phyloP scores from a whole-genome alignment of 2,329 filamentous ascomycete species.

The Monilinia vaccinii-corymbosi region DNA sequence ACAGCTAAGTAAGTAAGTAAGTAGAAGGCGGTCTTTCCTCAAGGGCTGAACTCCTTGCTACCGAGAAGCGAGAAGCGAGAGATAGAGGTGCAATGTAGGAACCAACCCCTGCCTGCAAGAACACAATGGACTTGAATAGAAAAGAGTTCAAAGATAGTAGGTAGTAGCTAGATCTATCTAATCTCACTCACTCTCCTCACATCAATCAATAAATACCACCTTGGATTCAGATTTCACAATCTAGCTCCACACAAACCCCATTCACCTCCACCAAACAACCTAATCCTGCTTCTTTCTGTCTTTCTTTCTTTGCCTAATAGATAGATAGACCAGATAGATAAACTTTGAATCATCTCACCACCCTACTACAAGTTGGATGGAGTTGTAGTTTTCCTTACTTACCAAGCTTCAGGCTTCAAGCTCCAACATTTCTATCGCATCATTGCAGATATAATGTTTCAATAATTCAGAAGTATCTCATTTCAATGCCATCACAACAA shows the following conservation, averaged over 20 bases:
- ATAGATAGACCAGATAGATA: too few species aligned
- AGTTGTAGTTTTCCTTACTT: too few species aligned
- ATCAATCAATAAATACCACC: too few species aligned
- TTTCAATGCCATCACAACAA: background rate
- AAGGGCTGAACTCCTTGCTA: background rate
- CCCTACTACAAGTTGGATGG: too few species aligned
- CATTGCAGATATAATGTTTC: background rate
- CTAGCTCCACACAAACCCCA: background rate
- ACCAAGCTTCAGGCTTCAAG: background rate
- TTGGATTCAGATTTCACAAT: too few species aligned
- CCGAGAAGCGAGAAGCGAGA: too few species aligned
- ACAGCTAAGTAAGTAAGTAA: background rate
- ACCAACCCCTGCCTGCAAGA: background rate
- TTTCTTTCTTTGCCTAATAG: background rate
- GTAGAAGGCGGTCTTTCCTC: too few species aligned
- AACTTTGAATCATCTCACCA: too few species aligned
- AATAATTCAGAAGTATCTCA: background rate
- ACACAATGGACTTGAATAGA: background rate
- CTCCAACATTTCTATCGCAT: background rate
- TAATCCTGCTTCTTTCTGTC: too few species aligned
- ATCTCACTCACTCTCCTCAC: background rate
- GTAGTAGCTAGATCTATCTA: background rate
- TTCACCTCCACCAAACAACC: background rate
- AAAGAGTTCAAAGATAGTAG: background rate
- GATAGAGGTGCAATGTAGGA: background rate